Conservation (phyloP, 768 basidiomycete genomes). For the Coprinopsis marcescibilis region DNA sequence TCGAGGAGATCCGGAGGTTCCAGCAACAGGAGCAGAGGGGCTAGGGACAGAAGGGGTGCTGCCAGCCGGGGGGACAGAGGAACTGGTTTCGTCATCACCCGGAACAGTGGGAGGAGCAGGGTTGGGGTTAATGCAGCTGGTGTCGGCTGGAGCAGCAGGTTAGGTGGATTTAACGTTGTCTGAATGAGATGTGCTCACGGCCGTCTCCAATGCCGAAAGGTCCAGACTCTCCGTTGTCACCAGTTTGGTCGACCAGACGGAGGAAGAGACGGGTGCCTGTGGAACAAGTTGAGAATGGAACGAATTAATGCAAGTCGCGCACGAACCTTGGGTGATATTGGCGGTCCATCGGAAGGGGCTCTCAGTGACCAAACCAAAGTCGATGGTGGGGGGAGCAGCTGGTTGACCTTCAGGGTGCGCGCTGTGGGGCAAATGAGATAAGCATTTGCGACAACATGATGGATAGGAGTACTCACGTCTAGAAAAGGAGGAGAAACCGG, state of each 20-base stretch:
- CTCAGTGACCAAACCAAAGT: slow-evolving; percentile 15
- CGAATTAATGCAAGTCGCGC: too few relatives aligned
- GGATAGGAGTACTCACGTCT: slow-evolving; percentile 13
- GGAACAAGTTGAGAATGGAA: neutral
- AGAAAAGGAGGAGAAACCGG: neutral
- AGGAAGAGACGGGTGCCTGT: slow-evolving; percentile 21
- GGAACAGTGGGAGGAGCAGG: slow-evolving; percentile 2
- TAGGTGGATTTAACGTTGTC: neutral
- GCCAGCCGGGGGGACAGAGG: neutral
- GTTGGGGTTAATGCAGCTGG: slow-evolving; percentile 16
- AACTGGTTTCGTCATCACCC: neutral
- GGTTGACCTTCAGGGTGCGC: slow-evolving; percentile 22
- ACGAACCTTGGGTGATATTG: slow-evolving; percentile 21
- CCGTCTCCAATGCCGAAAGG: slow-evolving; percentile 17
- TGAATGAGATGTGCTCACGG: slow-evolving; percentile 12
- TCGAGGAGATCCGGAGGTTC: slow-evolving; percentile 2
- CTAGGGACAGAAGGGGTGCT: slow-evolving; percentile 3
- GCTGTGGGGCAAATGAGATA: slow-evolving; percentile 10
- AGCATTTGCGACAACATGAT: neutral
- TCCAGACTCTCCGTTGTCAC: slow-evolving; percentile 22
- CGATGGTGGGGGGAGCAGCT: slow-evolving; percentile 17
- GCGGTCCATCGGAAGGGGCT: slow-evolving; percentile 23
- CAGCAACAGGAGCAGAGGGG: slow-evolving; percentile 1
- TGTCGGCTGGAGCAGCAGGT: slow-evolving; percentile 13
- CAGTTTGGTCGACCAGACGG: slow-evolving; percentile 19